Evolutionary conservation across 2,329 filamentous ascomycete species (phyloP), one percentile per base, ranked within the genome.

Genomic region (Zymoseptoria tritici): DNA sequence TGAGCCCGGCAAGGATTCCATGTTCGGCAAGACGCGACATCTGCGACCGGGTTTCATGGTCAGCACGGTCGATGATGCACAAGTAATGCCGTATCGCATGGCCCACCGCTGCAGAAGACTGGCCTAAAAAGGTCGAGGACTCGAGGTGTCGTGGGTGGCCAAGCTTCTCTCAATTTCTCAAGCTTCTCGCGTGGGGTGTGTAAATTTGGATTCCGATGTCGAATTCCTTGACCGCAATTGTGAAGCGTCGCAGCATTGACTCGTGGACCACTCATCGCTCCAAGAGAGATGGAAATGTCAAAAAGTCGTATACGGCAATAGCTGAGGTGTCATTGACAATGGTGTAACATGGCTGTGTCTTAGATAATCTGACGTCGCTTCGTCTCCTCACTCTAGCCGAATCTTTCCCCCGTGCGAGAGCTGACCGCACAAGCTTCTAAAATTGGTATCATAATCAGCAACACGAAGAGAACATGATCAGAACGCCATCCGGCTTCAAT

Each of bases 391-490:
- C 13, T 16, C 36, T n/a, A 13, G 36, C 13, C 13, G 6, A 46
- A 46, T 16, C 36, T 16, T 46, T 46, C 36, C 36, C 36, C 13
- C n/a, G 13, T 6, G 22, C 22, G 22, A 24, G 36, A 42, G 36
- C 11, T 16, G 36, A 46, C 36, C 13, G 11, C 36, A 46, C 16
- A 46, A 46, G 36, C 36, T 46, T 7, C 36, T 46, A 46, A 16
- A 46, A 46, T 46, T 49, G 52, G 56, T 58, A 58, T 58, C 56
- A 58, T 54, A 58, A 58, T 9, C 56, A 58, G 54, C 51, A 54
- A 49, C 56, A 49, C 9, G 46, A 58, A 9, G 9, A 24, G 20
- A 51, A 29, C 21, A 51, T 22, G 16, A 51, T 22, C 50, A 22
- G 42, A 42, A 49, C 56, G 36, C 56, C 29, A 36, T 11, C 50